These are phyloP conservation scores for Aspergillus pseudonomiae DNA, from an alignment of 2,329 filamentous ascomycete species.

Conservation along the genomic window DNA sequence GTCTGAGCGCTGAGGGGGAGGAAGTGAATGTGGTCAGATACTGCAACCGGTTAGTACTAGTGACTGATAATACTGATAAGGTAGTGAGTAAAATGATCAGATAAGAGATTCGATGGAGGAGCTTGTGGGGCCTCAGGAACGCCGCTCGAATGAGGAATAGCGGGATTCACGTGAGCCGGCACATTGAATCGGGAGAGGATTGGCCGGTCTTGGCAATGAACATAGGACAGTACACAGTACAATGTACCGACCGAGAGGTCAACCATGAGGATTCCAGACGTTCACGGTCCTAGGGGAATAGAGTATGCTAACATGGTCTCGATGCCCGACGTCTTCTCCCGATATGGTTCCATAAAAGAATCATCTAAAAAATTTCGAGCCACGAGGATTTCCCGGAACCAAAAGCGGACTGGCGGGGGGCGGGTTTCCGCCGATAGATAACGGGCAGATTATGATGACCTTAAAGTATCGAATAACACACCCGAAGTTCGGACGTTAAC, in stretches of 20 bases:
- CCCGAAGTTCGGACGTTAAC: slow-evolving; percentile 37
- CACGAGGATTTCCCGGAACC: slow-evolving; percentile 22
- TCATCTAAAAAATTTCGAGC: background rate
- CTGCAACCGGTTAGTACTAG: background rate
- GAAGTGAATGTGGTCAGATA: background rate
- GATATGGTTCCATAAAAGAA: background rate
- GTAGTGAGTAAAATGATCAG: slow-evolving; percentile 12
- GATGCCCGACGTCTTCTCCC: background rate
- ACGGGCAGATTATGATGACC: slow-evolving; percentile 36
- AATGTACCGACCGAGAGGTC: background rate
- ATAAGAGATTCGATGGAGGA: slow-evolving; percentile 10
- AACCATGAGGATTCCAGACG: background rate
- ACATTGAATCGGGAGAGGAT: background rate
- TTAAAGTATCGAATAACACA: slow-evolving; percentile 38
- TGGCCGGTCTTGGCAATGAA: slow-evolving; percentile 1
- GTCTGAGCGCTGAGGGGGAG: background rate
- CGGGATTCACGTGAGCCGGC: background rate
- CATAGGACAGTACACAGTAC: background rate
- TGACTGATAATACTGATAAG: background rate
- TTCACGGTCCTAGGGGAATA: background rate
- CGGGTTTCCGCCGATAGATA: slow-evolving; percentile 34
- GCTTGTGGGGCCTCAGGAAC: slow-evolving; percentile 7
- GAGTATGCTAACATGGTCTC: background rate
- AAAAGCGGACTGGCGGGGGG: slow-evolving; percentile 18
- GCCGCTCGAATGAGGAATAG: background rate